Conservation (phyloP, 1,284 basidiomycete genomes). For the Schizophyllum amplum region DNA sequence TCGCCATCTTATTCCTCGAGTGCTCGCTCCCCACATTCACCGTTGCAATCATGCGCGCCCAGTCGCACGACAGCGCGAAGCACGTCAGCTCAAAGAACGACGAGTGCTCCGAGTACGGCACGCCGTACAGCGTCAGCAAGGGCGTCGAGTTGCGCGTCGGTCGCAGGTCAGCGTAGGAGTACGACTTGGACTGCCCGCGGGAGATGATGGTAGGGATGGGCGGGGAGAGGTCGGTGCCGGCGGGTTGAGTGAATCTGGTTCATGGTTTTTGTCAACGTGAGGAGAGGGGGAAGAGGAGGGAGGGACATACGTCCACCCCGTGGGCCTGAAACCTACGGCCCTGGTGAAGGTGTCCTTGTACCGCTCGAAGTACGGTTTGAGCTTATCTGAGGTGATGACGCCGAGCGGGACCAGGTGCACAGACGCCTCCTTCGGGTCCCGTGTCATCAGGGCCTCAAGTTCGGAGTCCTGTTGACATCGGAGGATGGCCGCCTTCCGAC, state of each 20-base stretch:
- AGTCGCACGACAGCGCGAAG: conserved; percentile 82
- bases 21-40: conserved; percentile 85
- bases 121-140: conserved; percentile 71
- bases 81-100: conserved; percentile 92
- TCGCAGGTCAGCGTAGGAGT: conserved; percentile 60
- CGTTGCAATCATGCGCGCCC: conserved; percentile 87
- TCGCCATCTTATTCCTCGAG: conserved; percentile 76
- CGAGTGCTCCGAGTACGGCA: conserved; percentile 96
- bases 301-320: conserved; percentile 81
- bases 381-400: conserved; percentile 70
- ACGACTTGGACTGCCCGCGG: conserved; percentile 55
- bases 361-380: conserved; percentile 72
- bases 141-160: conserved; percentile 67
- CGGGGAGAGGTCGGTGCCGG: conserved; percentile 55
- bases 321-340: conserved; percentile 83
- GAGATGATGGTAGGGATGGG: conserved; percentile 62
- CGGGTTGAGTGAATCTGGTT: conserved; percentile 61
- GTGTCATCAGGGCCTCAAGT: conserved; percentile 71
- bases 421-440: conserved; percentile 67
- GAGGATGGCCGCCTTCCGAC: conserved; percentile 73
- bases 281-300: not conserved
- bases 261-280: conserved; percentile 3
- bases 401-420: conserved; percentile 86
- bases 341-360: conserved; percentile 70
- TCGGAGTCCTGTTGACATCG: conserved; percentile 80